Evolutionary conservation across 2,329 filamentous ascomycete species (phyloP).

Genomic region (Pseudogymnoascus pannorum): DNA sequence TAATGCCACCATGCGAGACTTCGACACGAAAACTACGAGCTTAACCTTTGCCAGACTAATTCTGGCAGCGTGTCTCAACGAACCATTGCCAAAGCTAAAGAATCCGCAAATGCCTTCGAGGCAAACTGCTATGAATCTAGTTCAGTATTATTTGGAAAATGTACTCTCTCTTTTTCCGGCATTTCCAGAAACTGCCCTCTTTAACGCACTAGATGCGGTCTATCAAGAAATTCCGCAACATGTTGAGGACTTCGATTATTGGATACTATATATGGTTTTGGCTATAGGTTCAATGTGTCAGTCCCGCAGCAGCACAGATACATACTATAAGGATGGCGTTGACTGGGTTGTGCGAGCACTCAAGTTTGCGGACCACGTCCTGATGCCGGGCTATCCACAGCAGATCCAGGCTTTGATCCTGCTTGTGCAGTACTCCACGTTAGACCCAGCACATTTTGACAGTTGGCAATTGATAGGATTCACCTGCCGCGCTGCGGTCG

Average conservation of each 20-base stretch:
- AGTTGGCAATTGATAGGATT: slow-evolving; percentile 92
- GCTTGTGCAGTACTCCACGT: slow-evolving; percentile 80
- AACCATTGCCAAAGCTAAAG: slow-evolving; percentile 56
- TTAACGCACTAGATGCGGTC: slow-evolving; percentile 71
- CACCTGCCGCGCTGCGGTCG: slow-evolving; percentile 77
- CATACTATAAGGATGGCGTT: slow-evolving; percentile 51
- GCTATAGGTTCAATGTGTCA: slow-evolving; percentile 72
- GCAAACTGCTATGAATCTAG: slow-evolving; percentile 57
- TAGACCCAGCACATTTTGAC: slow-evolving; percentile 87
- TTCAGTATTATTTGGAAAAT: slow-evolving; percentile 80
- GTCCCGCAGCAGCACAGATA: slow-evolving; percentile 61
- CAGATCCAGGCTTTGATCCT: slow-evolving; percentile 85
- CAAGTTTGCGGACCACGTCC: slow-evolving; percentile 69
- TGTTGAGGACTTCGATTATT: slow-evolving; percentile 63
- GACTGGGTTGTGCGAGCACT: slow-evolving; percentile 58
- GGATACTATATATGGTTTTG: slow-evolving; percentile 82
- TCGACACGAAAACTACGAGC: slow-evolving; percentile 77
- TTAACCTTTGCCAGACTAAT: slow-evolving; percentile 91
- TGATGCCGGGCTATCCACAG: slow-evolving; percentile 74
- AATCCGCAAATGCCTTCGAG: slow-evolving; percentile 62
- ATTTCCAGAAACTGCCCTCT: slow-evolving; percentile 72
- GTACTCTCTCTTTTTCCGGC: slow-evolving; percentile 74
- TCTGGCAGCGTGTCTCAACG: slow-evolving; percentile 71
- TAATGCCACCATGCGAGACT: slow-evolving; percentile 89
- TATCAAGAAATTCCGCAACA: slow-evolving; percentile 59